Conservation (phyloP, 441 rosid genomes). For the Macaranga tanarius region DNA sequence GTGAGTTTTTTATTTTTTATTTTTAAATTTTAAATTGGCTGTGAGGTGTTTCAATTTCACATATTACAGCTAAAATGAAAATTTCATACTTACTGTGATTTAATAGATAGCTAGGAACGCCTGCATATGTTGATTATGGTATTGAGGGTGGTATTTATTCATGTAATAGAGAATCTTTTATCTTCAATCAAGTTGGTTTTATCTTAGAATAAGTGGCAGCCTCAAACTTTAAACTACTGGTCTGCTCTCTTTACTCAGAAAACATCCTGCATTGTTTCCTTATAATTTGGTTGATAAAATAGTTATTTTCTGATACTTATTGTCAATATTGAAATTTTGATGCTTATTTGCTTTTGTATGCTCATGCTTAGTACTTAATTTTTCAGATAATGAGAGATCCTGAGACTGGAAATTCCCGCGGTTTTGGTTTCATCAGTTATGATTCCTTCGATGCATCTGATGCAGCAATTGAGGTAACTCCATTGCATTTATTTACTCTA, state of each 20-base stretch:
- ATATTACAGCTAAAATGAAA: too few relatives aligned
- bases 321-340: background rate
- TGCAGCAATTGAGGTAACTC: slow-evolving; percentile 88
- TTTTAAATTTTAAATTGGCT: too few relatives aligned
- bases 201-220: background rate
- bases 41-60: too few relatives aligned
- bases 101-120: too few relatives aligned
- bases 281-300: background rate
- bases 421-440: slow-evolving; percentile 95
- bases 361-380: slow-evolving; percentile 18
- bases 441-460: slow-evolving; percentile 97
- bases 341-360: slow-evolving; percentile 6
- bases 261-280: background rate
- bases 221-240: background rate
- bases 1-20: too few relatives aligned
- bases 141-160: too few relatives aligned
- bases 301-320: background rate
- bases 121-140: background rate
- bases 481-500: background rate
- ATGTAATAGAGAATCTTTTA: background rate
- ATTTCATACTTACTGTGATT: too few relatives aligned
- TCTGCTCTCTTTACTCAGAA: background rate
- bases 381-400: slow-evolving; percentile 96
- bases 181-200: background rate
- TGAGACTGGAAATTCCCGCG: slow-evolving; percentile 92